phyloP scores from a whole-genome alignment of 2,329 filamentous ascomycete species.

The Scedosporium apiospermum region DNA sequence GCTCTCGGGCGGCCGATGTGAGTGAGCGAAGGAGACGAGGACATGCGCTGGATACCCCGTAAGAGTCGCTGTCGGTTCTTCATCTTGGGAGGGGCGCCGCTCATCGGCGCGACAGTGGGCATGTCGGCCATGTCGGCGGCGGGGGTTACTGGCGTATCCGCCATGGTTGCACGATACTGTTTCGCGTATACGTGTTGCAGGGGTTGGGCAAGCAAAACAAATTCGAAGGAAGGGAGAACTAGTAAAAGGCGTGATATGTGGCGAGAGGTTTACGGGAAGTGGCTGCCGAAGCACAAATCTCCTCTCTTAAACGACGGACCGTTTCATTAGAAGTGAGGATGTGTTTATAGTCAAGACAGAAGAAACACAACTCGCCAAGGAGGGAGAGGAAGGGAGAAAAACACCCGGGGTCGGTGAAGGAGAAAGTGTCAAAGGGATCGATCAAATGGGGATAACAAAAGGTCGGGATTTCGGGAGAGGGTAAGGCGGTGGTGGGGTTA shows the following conservation, averaged over 20 bases:
- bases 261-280: neutral
- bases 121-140: neutral
- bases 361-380: neutral
- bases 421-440: neutral
- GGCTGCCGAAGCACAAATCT: neutral
- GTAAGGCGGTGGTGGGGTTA: neutral
- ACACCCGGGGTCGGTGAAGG: neutral
- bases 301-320: neutral
- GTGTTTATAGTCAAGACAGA: neutral
- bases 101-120: neutral
- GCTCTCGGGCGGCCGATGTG: constrained; percentile 55
- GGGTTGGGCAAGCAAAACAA: neutral
- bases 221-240: neutral
- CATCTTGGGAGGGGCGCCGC: neutral
- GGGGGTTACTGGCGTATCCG: constrained; percentile 1
- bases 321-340: constrained; percentile 3
- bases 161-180: neutral
- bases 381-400: neutral
- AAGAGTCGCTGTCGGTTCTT: constrained; percentile 53
- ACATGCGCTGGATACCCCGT: constrained; percentile 68
- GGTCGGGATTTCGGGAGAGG: neutral
- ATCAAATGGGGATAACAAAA: neutral
- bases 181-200: neutral
- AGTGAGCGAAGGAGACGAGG: constrained; percentile 66
- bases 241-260: neutral